Percentiles rank a stretch among this genome's conserved stretches.
phyloP scores from a whole-genome alignment of 2,329 filamentous ascomycete species.

The Sphaerostilbella broomeana region DNA sequence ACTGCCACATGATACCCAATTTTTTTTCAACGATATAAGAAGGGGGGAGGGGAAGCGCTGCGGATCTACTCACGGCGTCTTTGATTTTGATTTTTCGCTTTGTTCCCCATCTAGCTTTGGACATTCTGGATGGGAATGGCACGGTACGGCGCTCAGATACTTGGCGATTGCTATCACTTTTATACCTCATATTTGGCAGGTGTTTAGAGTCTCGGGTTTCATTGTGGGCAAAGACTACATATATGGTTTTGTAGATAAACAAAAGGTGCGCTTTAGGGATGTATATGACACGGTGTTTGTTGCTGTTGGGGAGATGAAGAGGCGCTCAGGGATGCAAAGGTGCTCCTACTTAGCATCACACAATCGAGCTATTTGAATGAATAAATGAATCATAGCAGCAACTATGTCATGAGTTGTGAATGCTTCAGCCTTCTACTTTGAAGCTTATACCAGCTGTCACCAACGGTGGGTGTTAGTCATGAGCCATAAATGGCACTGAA shows the following conservation, averaged over 20 bases:
- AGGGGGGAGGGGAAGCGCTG: conserved; percentile 7
- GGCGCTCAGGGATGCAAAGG: too few relatives aligned
- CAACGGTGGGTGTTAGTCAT: too few relatives aligned
- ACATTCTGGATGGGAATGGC: conserved; percentile 3
- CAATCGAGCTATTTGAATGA: too few relatives aligned
- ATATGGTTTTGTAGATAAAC: not conserved
- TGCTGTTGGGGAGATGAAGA: too few relatives aligned
- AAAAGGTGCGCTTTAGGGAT: too few relatives aligned
- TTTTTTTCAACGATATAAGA: conserved; percentile 25
- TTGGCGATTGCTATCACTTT: conserved; percentile 1
- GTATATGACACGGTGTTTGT: too few relatives aligned
- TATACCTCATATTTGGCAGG: conserved; percentile 9
- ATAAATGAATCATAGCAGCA: too few relatives aligned
- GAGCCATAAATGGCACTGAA: too few relatives aligned
- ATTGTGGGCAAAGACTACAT: not conserved
- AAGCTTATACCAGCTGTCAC: too few relatives aligned
- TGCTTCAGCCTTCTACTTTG: too few relatives aligned
- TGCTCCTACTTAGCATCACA: too few relatives aligned
- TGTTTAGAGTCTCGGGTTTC: conserved; percentile 8
- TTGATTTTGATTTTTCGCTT: not conserved
- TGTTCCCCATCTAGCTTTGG: conserved; percentile 5
- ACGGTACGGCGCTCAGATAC: conserved; percentile 2
- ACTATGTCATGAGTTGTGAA: too few relatives aligned
- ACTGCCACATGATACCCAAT: conserved; percentile 34
- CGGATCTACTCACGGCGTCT: conserved; percentile 3